Conservation (phyloP, 306 rosid species). For the Hippophae tibetana region DNA sequence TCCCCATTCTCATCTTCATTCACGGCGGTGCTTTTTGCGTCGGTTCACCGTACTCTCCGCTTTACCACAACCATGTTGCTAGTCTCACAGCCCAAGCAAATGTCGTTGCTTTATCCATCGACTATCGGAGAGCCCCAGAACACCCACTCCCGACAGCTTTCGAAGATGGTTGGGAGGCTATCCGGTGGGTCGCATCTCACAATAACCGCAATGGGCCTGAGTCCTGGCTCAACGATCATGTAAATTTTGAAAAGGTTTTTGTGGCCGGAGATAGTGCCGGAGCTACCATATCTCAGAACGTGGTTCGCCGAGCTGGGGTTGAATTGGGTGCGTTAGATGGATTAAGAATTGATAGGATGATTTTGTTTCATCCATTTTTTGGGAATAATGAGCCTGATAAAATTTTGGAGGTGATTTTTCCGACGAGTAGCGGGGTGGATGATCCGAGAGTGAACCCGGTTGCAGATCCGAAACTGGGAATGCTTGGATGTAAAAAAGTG, state of each 20-base stretch:
- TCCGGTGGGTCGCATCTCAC: slow-evolving; percentile 5
- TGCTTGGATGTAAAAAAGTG: slow-evolving; percentile 16
- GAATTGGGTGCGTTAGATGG: neutral
- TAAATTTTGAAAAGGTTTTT: neutral
- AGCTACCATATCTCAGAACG: slow-evolving; percentile 3
- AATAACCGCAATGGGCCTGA: neutral
- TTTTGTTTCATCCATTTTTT: slow-evolving; percentile 3
- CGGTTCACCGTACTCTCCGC: slow-evolving; percentile 19
- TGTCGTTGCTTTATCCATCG: slow-evolving; percentile 1
- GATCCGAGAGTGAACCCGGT: slow-evolving; percentile 27
- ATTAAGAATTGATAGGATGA: neutral
- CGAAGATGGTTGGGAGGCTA: slow-evolving; percentile 6
- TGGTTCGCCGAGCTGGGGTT: neutral
- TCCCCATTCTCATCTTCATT: slow-evolving; percentile 22
- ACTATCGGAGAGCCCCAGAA: slow-evolving; percentile 4
- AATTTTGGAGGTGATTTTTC: slow-evolving; percentile 20
- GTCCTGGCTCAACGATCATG: slow-evolving; percentile 3
- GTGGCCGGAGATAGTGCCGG: slow-evolving; percentile 12
- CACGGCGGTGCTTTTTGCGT: slow-evolving; percentile 34
- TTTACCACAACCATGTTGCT: slow-evolving; percentile 16
- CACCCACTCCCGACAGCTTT: slow-evolving; percentile 10
- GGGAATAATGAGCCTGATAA: slow-evolving; percentile 10
- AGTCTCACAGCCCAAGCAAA: slow-evolving; percentile 2
- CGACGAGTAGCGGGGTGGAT: slow-evolving; percentile 12
- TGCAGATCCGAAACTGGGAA: slow-evolving; percentile 17